These are phyloP conservation scores for Arthrocladium fulminans DNA, from an alignment of 2,329 filamentous ascomycete genomes.

Conservation along the genomic window DNA sequence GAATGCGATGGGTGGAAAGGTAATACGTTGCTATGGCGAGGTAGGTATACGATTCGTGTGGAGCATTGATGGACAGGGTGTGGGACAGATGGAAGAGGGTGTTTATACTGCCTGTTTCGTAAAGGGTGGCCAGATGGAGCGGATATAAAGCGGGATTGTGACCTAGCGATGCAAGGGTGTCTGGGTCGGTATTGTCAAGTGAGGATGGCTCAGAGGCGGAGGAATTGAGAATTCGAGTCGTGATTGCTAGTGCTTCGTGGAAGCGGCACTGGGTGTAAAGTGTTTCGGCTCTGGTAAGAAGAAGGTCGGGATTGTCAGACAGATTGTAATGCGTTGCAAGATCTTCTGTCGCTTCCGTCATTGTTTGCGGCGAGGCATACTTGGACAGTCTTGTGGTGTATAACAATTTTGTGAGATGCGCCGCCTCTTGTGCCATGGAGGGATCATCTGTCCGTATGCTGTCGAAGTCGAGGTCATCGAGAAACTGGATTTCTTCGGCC, in stretches of 20 bases:
- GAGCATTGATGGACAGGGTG: conserved; percentile 83
- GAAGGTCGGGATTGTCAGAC: conserved; percentile 74
- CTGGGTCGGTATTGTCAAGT: conserved; percentile 18
- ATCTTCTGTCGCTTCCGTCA: conserved; percentile 78
- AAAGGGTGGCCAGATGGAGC: conserved; percentile 81
- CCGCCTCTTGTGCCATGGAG: conserved; percentile 70
- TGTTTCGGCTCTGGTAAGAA: conserved; percentile 81
- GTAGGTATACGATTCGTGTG: conserved; percentile 85
- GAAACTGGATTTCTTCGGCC: conserved; percentile 80
- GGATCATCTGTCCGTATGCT: conserved; percentile 61
- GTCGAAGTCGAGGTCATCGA: conserved; percentile 85
- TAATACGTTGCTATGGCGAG: conserved; percentile 94
- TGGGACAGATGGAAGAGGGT: conserved; percentile 85
- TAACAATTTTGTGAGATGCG: conserved; percentile 88
- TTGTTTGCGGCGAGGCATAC: conserved; percentile 76
- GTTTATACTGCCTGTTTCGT: conserved; percentile 79
- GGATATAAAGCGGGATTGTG: conserved; percentile 59
- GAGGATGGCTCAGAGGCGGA: conserved; percentile 67
- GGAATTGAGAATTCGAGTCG: conserved; percentile 73
- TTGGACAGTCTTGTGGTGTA: conserved; percentile 95
- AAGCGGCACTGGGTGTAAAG: conserved; percentile 93
- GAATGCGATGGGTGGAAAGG: conserved; percentile 76
- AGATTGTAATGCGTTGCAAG: conserved; percentile 91
- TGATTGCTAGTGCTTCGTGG: conserved; percentile 74
- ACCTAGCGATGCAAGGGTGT: conserved; percentile 30